Evolutionary conservation across 169 alveolate genomes (phyloP).

Genomic region (Plasmodium gaboni): DNA sequence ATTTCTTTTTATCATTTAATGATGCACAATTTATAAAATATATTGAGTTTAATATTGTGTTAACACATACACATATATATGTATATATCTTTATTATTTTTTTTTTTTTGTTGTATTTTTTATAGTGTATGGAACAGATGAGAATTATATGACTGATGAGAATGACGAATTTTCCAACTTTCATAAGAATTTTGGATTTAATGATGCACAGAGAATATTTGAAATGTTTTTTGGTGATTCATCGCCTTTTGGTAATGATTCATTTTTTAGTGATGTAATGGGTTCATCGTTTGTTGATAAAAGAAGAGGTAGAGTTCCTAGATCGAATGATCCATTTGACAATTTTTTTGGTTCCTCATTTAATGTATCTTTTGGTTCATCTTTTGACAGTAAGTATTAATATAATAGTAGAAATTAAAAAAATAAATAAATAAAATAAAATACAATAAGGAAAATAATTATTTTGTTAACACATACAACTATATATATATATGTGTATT

Average conservation of each 20-base stretch:
- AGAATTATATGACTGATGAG: constrained; percentile 31
- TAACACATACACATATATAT: not conserved
- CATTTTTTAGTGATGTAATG: constrained; percentile 72
- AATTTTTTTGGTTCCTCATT: constrained; percentile 66
- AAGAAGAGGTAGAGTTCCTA: constrained; percentile 55
- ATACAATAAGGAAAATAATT: not conserved
- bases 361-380: constrained; percentile 54
- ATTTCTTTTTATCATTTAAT: not conserved
- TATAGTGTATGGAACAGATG: constrained; percentile 62
- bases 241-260: constrained; percentile 57
- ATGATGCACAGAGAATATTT: constrained; percentile 79
- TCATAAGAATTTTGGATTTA: constrained; percentile 78
- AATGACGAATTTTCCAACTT: constrained; percentile 64
- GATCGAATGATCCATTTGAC: constrained; percentile 70
- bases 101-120: not conserved
- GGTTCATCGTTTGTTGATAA: constrained; percentile 53
- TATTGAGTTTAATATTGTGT: not conserved
- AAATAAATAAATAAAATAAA: not conserved
- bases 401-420: not conserved
- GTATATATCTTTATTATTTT: not conserved
- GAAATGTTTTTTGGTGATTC: constrained; percentile 81
- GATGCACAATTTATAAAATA: not conserved
- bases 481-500: too few species aligned
- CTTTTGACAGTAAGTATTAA: constrained; percentile 56
- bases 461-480: too few species aligned